Evolutionary conservation across 2,329 filamentous ascomycete genomes (phyloP).

Genomic region (Metarhizium rileyi): DNA sequence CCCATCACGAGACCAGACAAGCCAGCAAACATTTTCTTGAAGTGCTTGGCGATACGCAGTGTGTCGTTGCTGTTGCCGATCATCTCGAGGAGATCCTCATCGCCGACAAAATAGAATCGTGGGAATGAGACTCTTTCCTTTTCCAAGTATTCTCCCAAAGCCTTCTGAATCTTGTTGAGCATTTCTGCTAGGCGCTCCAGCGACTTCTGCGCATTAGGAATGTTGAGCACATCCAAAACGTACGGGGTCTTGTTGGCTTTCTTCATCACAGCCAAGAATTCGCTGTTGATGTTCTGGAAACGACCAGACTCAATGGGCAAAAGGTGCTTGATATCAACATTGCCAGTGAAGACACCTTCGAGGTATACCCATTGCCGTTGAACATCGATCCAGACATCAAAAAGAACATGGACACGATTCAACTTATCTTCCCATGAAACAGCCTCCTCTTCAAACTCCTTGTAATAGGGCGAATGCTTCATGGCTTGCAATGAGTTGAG

Average conservation of each 20-base stretch:
- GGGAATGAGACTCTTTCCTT: conserved; percentile 96
- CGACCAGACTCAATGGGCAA: conserved; percentile 92
- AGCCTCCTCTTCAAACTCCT: conserved; percentile 97
- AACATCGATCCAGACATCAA: conserved; percentile 99
- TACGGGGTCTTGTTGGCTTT: conserved; percentile 96
- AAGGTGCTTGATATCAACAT: conserved; percentile 96
- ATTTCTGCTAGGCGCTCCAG: conserved; percentile 92
- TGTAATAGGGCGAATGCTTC: conserved; percentile 98
- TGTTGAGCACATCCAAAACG: conserved; percentile 90
- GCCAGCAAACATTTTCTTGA: conserved; percentile 99
- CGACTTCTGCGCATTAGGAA: conserved; percentile 91
- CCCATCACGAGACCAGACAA: conserved; percentile 75
- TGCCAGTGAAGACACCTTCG: conserved; percentile 96
- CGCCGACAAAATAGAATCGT: conserved; percentile 98
- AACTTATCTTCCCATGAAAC: conserved; percentile 96
- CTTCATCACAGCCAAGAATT: conserved; percentile 99
- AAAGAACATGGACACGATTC: conserved; percentile 92
- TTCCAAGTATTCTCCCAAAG: conserved; percentile 94
- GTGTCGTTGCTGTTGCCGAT: conserved; percentile 99
- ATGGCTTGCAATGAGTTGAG: conserved; percentile 96
- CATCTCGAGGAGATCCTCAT: conserved; percentile 96
- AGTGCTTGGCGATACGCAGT: conserved; percentile 90
- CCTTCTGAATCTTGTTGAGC: conserved; percentile 98
- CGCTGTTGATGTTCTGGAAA: conserved; percentile 98
- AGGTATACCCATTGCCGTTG: conserved; percentile 99